A percentile compares a stretch with the other conserved stretches of the same genome.
phyloP scores from a whole-genome alignment of 148 eudicot genomes.

The Fagopyrum esculentum region DNA sequence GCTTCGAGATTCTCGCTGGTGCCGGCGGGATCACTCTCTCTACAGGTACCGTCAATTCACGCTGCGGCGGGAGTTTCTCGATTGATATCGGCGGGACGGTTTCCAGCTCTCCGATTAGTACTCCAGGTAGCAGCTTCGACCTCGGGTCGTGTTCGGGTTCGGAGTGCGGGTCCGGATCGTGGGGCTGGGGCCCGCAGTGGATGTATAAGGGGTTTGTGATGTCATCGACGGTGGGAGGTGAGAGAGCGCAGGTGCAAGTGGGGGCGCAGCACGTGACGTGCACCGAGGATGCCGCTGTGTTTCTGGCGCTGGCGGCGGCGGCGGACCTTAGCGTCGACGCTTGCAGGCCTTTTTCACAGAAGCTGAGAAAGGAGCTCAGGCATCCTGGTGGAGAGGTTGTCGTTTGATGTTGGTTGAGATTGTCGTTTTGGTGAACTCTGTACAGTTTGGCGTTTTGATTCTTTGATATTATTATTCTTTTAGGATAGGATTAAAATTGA shows the following conservation, averaged over 20 bases:
- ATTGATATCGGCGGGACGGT: conserved; percentile 38
- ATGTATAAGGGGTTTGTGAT: conserved; percentile 80
- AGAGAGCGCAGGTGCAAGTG: conserved; percentile 48
- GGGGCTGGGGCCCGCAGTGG: conserved; percentile 47
- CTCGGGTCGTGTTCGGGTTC: conserved; percentile 53
- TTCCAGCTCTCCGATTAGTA: conserved; percentile 48
- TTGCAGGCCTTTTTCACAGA: conserved; percentile 42
- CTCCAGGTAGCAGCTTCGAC: conserved; percentile 66
- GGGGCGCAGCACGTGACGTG: conserved; percentile 57
- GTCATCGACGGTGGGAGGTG: conserved; percentile 79
- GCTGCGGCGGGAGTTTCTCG: conserved; percentile 54
- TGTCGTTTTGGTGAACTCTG: conserved; percentile 1
- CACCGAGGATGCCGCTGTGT: conserved; percentile 63
- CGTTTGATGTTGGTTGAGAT: conserved; percentile 1
- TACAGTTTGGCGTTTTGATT: background rate
- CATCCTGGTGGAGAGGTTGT: conserved; percentile 5
- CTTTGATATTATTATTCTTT: background rate
- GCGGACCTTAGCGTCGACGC: conserved; percentile 59
- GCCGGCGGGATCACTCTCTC: conserved; percentile 19
- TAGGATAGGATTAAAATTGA: background rate
- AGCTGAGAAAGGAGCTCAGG: conserved; percentile 46
- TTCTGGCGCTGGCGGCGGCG: conserved; percentile 61
- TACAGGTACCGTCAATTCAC: conserved; percentile 35
- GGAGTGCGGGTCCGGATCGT: conserved; percentile 35
- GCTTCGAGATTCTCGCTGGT: conserved; percentile 5